Percentiles rank a stretch among this genome's conserved stretches.
These are phyloP conservation scores for Dipteronia dyeriana DNA, from an alignment of 345 rosid species.

Conservation along the genomic window DNA sequence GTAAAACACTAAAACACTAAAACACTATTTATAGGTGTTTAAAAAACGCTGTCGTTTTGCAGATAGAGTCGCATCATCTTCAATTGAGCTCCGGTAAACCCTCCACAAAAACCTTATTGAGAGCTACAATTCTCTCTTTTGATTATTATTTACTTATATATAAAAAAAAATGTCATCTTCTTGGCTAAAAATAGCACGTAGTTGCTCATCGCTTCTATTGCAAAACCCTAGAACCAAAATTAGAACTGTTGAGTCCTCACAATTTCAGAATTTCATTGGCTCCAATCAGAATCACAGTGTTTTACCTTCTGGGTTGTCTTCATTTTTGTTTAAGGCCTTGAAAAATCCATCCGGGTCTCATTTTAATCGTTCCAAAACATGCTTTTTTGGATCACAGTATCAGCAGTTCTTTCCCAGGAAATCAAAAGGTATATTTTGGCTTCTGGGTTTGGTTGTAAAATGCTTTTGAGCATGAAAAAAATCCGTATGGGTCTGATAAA, in stretches of 20 bases:
- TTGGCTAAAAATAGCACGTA: conserved; percentile 29
- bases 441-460: conserved; percentile 17
- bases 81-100: neutral
- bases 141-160: too few species aligned
- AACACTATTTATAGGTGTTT: neutral
- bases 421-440: conserved; percentile 22
- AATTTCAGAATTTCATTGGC: neutral
- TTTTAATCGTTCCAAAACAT: neutral
- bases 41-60: neutral
- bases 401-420: conserved; percentile 9
- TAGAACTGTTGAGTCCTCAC: conserved; percentile 14
- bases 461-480: neutral
- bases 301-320: conserved; percentile 35
- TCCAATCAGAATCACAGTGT: conserved; percentile 16
- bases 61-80: neutral
- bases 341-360: conserved; percentile 15
- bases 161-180: conserved; percentile 33
- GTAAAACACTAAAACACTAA: too few species aligned
- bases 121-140: neutral
- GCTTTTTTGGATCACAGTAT: conserved; percentile 15
- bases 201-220: conserved; percentile 10
- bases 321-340: conserved; percentile 28
- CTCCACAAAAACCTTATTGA: neutral
- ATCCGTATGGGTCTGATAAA: conserved; percentile 8
- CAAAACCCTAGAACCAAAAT: conserved; percentile 4